Evolutionary conservation across 495 filamentous ascomycete species (phyloP), one percentile per base, ranked within the genome.

Genomic region (Penicillium egyptiacum): DNA sequence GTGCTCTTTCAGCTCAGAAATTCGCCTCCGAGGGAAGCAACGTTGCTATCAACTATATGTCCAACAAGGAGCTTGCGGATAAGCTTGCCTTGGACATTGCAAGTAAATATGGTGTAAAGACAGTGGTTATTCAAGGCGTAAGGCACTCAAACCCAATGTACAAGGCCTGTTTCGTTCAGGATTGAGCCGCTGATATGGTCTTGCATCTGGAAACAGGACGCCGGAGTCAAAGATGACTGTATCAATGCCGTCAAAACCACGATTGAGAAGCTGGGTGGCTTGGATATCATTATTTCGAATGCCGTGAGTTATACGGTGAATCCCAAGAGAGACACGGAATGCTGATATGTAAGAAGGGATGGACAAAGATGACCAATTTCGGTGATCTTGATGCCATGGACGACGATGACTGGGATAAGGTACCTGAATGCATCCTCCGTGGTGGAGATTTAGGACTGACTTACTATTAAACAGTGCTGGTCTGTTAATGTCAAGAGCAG

Each of bases 221-320:
- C 79, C 43, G 82, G 78, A 26, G 70, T 73, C n/a, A 68, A 83
- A 57, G 70, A 60, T 5, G 86, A 84, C 35, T 88, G 85, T 56
- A 67, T 70, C 28, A 71, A 69, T 1, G 65, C 76, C 17, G 83
- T 90, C 7, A 66, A 81, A 28, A 74, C 83, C 19, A 77, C 82
- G 5, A 79, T 84, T 50, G 73, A 82, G 55, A 68, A 78, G 31
- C 67, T 89, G 5, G 87, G 88, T 5, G 86, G 88, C 1, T 65
- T 91, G 20, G 88, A 91, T 71, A 78, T 89, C 31, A 69, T 91
- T 4, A 75, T 90, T 47, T 86, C 84, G 0, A 90, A 91, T 69
- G 87, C 88, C 12, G 87, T 88, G 59, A 57, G 85, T 63, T 14
- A 37, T 16, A 19, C 26, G n/a, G 3, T 10, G 1, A 23, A 61